Conservation (phyloP, 1,139 yeast species). For the Candida gigantensis region DNA sequence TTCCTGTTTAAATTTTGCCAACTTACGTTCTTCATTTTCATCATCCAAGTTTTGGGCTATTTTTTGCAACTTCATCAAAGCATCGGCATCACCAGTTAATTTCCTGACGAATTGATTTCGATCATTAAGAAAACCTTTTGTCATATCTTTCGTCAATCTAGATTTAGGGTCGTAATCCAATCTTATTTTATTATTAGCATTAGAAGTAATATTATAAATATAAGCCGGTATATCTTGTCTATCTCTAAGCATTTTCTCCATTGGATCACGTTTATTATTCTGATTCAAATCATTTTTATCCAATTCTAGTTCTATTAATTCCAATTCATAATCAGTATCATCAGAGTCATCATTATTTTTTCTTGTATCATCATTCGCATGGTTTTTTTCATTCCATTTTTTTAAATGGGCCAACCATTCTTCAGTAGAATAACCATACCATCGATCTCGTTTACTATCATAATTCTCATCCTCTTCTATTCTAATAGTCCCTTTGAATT, state of each 20-base stretch:
- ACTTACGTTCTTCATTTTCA: constrained; percentile 20
- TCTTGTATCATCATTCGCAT: constrained; percentile 11
- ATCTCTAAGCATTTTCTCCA: constrained; percentile 45
- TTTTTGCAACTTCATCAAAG: constrained; percentile 47
- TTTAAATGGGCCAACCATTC: constrained; percentile 57
- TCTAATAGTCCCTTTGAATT: constrained; percentile 18
- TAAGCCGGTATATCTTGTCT: constrained; percentile 57
- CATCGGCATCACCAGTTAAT: constrained; percentile 52
- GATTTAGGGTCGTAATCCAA: constrained; percentile 59
- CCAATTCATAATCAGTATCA: constrained; percentile 52
- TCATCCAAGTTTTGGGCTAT: constrained; percentile 54
- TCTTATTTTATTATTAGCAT: constrained; percentile 14
- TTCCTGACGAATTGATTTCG: constrained; percentile 55
- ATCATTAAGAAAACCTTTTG: constrained; percentile 51
- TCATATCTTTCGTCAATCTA: constrained; percentile 47
- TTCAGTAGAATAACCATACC: constrained; percentile 70
- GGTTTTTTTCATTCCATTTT: constrained; percentile 44
- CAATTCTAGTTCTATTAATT: constrained; percentile 50
- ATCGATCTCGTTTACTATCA: constrained; percentile 73
- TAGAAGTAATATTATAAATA: constrained; percentile 19
- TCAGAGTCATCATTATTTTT: constrained; percentile 27
- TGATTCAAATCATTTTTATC: constrained; percentile 25
- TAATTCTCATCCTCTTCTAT: constrained; percentile 43
- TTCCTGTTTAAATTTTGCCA: constrained; percentile 14
- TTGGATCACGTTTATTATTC: constrained; percentile 35